Base-by-base conservation (phyloP, 768 basidiomycete genomes). In the Paxillus ammoniavirescens region DNA sequence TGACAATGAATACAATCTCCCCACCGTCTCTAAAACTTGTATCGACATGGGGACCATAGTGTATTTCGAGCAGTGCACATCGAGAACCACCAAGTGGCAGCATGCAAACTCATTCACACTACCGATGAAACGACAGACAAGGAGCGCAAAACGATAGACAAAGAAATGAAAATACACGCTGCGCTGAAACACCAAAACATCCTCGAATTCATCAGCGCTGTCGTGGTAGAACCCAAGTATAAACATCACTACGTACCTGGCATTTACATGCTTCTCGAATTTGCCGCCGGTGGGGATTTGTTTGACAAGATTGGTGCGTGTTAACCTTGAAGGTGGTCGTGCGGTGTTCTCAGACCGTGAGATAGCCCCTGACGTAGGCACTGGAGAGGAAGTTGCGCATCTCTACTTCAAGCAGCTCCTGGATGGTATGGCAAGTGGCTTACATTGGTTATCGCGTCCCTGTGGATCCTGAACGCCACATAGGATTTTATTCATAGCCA, bases 251-350 rank as follows among this genome's bases (percentile, higher is more conserved):
- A 86, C 64, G 71, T 86, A 0, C 89, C 93, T 0, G 96, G 90
- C 0, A 79, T 93, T 18, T 99, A 98, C 66, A 92, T 99, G 80
- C 73, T 98, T 17, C 73, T 99, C 63, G 97, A 98, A 68, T 75
- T 96, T 33, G 97, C 96, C 0, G 84, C 84, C 1, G 95, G 94
- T 18, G 97, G 97, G 0, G 97, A 98, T 70, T 73, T 99, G 31
- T 99, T 99, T 68, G 97, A 99, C 71, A 99, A 98, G 76, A 99
- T 99, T 48, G 91, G 96, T 96, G 64, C 41, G 88, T 69, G 47
- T 59, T 12, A 45, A 40, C 1, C 44, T 18, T 9, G 31, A 1
- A 48, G 12, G 8, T 41, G 3, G 17, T 30, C 18, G 21, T 42
- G 49, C 33, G 42, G 35, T 46, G 41, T 2, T 14, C 7, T 42